Evolutionary conservation across 2,329 filamentous ascomycete species (phyloP).

Genomic region (Aspergillus aculeatinus): DNA sequence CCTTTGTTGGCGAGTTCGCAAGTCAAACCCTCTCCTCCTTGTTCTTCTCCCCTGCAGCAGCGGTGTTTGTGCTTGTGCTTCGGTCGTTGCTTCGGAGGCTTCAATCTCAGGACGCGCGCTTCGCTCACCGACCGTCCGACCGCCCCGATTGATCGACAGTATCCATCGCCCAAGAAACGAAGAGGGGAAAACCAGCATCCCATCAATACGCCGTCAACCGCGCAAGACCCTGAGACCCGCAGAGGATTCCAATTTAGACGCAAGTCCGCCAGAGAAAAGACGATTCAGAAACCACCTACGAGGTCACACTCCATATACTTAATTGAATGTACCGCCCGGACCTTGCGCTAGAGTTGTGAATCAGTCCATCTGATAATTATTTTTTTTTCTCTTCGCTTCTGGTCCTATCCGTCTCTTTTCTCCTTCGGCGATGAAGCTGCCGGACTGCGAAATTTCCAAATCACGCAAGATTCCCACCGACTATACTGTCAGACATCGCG

Average conservation of each 20-base stretch:
- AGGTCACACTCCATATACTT: background rate
- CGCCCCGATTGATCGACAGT: conserved; percentile 7
- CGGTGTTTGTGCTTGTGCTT: conserved; percentile 3
- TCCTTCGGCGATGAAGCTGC: conserved; percentile 19
- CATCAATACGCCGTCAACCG: background rate
- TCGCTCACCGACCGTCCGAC: conserved; percentile 12
- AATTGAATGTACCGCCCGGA: conserved; percentile 3
- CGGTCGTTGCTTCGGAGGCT: conserved; percentile 10
- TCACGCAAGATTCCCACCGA: conserved; percentile 12
- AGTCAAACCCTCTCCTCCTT: background rate
- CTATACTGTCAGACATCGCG: conserved; percentile 5
- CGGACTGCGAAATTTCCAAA: conserved; percentile 7
- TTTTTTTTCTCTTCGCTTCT: background rate
- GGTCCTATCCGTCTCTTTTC: background rate
- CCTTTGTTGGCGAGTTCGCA: background rate
- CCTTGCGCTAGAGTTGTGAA: background rate
- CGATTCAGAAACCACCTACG: background rate
- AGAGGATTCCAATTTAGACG: background rate
- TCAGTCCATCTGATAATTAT: background rate
- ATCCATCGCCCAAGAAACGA: conserved; percentile 1
- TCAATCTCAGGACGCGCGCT: conserved; percentile 4
- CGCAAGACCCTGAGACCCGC: conserved; percentile 7
- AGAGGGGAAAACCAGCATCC: background rate
- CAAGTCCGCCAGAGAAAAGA: background rate
- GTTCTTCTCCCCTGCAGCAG: conserved; percentile 5